Conservation (phyloP, 129 eudicot genomes). For the Flaveria robusta region DNA sequence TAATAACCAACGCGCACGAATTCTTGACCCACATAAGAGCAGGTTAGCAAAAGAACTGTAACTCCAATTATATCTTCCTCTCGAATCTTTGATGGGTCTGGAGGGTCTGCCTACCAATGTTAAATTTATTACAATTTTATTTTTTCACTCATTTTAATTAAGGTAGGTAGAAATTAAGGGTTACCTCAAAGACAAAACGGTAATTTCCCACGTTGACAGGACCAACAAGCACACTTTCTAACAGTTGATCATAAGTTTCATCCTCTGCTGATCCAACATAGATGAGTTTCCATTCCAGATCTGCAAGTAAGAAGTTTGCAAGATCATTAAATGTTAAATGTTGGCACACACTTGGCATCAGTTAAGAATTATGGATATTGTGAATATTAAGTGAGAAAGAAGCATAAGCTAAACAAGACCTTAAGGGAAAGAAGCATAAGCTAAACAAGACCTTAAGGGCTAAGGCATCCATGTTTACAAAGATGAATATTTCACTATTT, state of each 20-base stretch:
- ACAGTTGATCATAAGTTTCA: conserved; percentile 84
- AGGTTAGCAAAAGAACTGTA: conserved; percentile 77
- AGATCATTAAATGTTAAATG: too few relatives aligned
- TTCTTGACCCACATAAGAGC: conserved; percentile 92
- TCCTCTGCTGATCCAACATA: conserved; percentile 99
- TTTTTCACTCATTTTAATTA: background rate
- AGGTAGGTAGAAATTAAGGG: background rate
- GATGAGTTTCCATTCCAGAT: conserved; percentile 92
- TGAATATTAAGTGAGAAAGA: background rate
- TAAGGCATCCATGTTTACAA: background rate
- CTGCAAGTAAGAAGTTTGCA: conserved; percentile 36
- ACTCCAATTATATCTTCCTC: conserved; percentile 94
- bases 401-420: background rate
- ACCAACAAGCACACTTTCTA: conserved; percentile 95
- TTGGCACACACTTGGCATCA: background rate
- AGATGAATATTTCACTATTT: background rate
- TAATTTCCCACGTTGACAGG: conserved; percentile 93
- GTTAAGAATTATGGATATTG: background rate
- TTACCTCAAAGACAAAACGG: conserved; percentile 93
- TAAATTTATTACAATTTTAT: background rate
- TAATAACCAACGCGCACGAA: conserved; percentile 88
- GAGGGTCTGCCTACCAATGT: conserved; percentile 79
- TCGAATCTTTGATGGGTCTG: conserved; percentile 84
- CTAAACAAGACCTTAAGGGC: background rate
- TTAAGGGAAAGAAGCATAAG: background rate